These are phyloP conservation scores for Kluyveromyces dobzhanskii DNA, from an alignment of 805 yeast genomes.

Conservation along the genomic window DNA sequence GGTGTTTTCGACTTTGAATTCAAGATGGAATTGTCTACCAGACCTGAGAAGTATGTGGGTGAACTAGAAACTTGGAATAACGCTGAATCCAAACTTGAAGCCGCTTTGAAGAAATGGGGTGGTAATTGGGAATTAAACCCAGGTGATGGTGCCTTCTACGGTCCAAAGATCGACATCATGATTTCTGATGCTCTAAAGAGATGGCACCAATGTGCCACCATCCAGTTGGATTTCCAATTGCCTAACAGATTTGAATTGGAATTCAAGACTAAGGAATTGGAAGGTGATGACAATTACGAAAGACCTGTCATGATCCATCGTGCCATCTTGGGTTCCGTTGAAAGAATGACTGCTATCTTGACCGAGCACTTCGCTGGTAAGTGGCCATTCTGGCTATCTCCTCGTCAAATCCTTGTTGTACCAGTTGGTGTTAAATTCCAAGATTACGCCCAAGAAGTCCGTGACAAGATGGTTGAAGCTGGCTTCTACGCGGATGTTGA, in stretches of 20 bases:
- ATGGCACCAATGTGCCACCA: constrained; percentile 99
- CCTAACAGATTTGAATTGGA: constrained; percentile 90
- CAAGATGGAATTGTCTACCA: constrained; percentile 93
- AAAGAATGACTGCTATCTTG: constrained; percentile 97
- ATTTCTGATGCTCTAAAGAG: constrained; percentile 89
- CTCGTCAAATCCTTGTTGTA: constrained; percentile 92
- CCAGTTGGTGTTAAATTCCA: constrained; percentile 94
- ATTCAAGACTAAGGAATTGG: constrained; percentile 62
- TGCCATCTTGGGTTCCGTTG: constrained; percentile 96
- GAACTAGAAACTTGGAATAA: constrained; percentile 88
- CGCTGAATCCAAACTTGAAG: constrained; percentile 80
- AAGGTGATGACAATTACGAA: constrained; percentile 38
- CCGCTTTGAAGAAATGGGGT: constrained; percentile 77
- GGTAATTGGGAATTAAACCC: constrained; percentile 91
- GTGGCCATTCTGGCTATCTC: constrained; percentile 99
- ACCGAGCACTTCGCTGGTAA: constrained; percentile 98
- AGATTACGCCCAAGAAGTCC: constrained; percentile 81
- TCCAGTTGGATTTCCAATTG: constrained; percentile 97
- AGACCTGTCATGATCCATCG: constrained; percentile 99
- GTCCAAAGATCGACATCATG: constrained; percentile 94
- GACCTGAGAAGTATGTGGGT: constrained; percentile 96
- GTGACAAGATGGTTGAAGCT: constrained; percentile 54
- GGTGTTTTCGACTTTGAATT: constrained; percentile 92
- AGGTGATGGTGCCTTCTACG: constrained; percentile 96
- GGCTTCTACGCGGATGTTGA: constrained; percentile 93